Base-by-base conservation (phyloP, 176 grass and related monocot genomes). In the Puccinellia tenuiflora region DNA sequence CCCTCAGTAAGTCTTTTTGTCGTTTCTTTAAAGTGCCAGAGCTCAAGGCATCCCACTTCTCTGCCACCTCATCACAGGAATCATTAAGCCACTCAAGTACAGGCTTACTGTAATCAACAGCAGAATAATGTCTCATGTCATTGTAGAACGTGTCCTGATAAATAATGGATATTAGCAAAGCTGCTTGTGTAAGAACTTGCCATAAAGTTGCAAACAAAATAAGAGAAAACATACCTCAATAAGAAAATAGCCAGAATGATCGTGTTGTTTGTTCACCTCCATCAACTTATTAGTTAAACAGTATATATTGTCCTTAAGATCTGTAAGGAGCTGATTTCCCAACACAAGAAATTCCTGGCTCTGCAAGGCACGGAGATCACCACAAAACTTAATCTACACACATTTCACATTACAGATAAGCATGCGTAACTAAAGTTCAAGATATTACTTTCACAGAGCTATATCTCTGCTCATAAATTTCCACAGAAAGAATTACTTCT, bases 121-220 rank as follows among this genome's bases (percentile, higher is more conserved):
- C 57, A 78, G 91, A 95, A 83, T 46, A 69, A 63, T 85, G 68
- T 68, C 91, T 83, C 31, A 79, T 81, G 68, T 96, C 96, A 78
- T 96, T 98, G 83, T 82, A 98, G 83, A 98, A 95, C 0, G 93
- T 98, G 67, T 98, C 92, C 96, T 98, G 91, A 85, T 24, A 71
- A 73, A 84, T 64, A 90, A 56, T 33, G 21, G 34, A 57, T 25
- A 54, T 85, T 56, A 68, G 74, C 40, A 64, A 56, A 64, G 28
- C 54, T 33, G 9, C 26, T 52, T 43, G 42, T 24, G 42, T 56
- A 76, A 55, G 40, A 80, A 73, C 18, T 30, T 21, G 35, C n/a
- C 56, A 71, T 35, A 50, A 57, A 25, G 67, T 13, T 59, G 17
- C 68, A 73, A 25, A 21, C 54, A 25, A n/a, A 13, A 1, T 1